Evolutionary conservation across 2,329 filamentous ascomycete genomes (phyloP).

Genomic region (Fusarium pseudoanthophilum): DNA sequence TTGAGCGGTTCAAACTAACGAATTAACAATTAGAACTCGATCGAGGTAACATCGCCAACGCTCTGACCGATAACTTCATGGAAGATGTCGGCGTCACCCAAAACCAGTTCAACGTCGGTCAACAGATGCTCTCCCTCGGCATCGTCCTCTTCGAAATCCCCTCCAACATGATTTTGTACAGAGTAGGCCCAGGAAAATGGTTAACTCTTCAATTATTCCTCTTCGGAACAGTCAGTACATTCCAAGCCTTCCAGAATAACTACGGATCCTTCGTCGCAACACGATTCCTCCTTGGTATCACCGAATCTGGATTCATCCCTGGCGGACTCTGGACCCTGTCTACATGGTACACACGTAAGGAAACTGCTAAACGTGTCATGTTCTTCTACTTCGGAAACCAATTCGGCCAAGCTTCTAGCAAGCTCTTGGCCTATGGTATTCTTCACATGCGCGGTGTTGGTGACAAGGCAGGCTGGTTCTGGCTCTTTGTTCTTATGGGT

Average conservation of each 20-base stretch:
- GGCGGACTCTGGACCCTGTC: slow-evolving; percentile 62
- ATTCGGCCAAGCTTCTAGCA: slow-evolving; percentile 54
- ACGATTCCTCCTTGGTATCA: slow-evolving; percentile 62
- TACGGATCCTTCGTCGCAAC: slow-evolving; percentile 61
- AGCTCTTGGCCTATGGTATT: slow-evolving; percentile 58
- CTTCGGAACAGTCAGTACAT: slow-evolving; percentile 63
- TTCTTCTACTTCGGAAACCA: slow-evolving; percentile 68
- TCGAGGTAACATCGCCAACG: slow-evolving; percentile 58
- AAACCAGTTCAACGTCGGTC: slow-evolving; percentile 63
- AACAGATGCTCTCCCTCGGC: slow-evolving; percentile 61
- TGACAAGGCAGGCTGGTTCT: slow-evolving; percentile 65
- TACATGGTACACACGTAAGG: slow-evolving; percentile 64
- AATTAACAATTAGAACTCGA: slow-evolving; percentile 39
- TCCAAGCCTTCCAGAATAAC: slow-evolving; percentile 62
- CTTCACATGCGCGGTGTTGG: slow-evolving; percentile 61
- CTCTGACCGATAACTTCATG: slow-evolving; percentile 61
- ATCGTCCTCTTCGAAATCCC: slow-evolving; percentile 59
- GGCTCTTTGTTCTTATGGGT: slow-evolving; percentile 65
- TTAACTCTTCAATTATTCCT: slow-evolving; percentile 63
- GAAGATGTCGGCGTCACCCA: slow-evolving; percentile 61
- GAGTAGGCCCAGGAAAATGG: slow-evolving; percentile 60
- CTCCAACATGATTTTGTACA: slow-evolving; percentile 51
- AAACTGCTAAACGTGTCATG: slow-evolving; percentile 63
- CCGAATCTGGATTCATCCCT: slow-evolving; percentile 66
- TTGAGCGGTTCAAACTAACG: neutral